phyloP scores from a whole-genome alignment of 1,284 basidiomycete genomes.

The Trametes hirsuta region DNA sequence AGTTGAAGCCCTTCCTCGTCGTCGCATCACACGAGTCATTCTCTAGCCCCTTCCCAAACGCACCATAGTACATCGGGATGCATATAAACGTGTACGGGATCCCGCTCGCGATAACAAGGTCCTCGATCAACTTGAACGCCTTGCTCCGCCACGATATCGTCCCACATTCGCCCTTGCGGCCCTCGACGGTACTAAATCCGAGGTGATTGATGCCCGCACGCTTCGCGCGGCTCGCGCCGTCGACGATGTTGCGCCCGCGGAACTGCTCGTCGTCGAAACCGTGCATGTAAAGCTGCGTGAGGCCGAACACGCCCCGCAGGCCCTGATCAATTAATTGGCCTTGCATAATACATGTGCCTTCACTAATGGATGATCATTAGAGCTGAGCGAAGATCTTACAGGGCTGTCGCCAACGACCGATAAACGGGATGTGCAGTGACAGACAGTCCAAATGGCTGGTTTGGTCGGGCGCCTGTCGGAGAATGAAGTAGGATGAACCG shows the following conservation, averaged over 20 bases:
- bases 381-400: too few species aligned
- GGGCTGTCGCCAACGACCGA: too few species aligned
- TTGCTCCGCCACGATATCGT: conserved; percentile 14
- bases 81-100: conserved; percentile 12
- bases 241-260: conserved; percentile 11
- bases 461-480: too few species aligned
- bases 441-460: too few species aligned
- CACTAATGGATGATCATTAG: too few species aligned
- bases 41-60: neutral
- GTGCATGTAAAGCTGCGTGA: conserved; percentile 15
- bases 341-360: too few species aligned
- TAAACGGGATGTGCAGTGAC: too few species aligned
- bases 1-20: conserved; percentile 15
- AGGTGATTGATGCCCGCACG: conserved; percentile 9
- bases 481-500: too few species aligned
- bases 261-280: conserved; percentile 13
- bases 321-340: too few species aligned
- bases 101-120: conserved; percentile 12
- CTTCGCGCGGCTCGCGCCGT: conserved; percentile 9
- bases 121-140: conserved; percentile 13
- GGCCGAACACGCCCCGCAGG: conserved; percentile 6
- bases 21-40: neutral
- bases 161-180: conserved; percentile 11
- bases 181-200: conserved; percentile 11
- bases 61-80: conserved; percentile 15